phyloP scores from a whole-genome alignment of 2,329 filamentous ascomycete species.

The Penicillium griseofulvum region DNA sequence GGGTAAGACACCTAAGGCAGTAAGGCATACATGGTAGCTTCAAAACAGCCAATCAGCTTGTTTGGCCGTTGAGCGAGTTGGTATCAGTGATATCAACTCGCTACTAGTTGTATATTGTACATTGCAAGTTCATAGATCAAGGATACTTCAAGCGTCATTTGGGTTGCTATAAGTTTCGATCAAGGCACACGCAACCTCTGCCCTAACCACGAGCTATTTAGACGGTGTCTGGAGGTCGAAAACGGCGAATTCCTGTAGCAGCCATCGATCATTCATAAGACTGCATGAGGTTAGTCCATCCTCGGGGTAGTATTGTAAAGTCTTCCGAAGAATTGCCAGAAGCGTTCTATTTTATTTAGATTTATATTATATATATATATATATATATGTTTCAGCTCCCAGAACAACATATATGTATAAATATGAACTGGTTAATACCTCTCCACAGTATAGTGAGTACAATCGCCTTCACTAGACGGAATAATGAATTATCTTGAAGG shows the following conservation, averaged over 20 bases:
- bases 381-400: too few relatives aligned
- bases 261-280: not conserved
- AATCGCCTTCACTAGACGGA: not conserved
- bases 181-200: not conserved
- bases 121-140: not conserved
- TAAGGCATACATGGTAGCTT: slow-evolving; percentile 13
- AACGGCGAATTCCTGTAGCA: too few relatives aligned
- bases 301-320: not conserved
- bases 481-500: not conserved
- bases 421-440: not conserved
- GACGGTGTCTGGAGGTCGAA: not conserved
- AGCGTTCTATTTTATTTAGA: not conserved
- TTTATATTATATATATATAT: too few relatives aligned
- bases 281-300: not conserved
- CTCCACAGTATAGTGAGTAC: not conserved
- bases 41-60: not conserved
- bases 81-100: not conserved
- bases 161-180: not conserved
- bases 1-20: slow-evolving; percentile 27
- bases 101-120: not conserved
- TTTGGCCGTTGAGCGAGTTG: not conserved
- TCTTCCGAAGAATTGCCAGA: not conserved
- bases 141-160: too few relatives aligned
- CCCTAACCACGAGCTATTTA: not conserved
- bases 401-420: not conserved